Evolutionary conservation across 768 basidiomycete species (phyloP).

Genomic region (Russula sp.): DNA sequence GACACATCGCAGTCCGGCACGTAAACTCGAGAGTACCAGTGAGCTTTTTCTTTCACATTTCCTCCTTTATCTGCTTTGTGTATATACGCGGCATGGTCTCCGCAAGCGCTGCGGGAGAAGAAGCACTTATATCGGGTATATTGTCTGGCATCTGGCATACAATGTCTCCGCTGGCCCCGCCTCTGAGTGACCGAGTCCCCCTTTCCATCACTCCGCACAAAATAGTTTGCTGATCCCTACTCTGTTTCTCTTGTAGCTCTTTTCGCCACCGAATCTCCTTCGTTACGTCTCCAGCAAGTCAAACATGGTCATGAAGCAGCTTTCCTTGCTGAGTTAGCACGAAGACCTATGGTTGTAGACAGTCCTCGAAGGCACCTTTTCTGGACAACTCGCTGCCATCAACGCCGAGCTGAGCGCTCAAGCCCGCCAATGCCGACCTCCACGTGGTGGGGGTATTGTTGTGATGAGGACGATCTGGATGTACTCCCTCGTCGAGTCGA

Average conservation of each 20-base stretch:
- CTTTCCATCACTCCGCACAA: neutral
- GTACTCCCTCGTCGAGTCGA: constrained; percentile 72
- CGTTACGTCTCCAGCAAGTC: constrained; percentile 62
- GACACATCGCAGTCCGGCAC: constrained; percentile 43
- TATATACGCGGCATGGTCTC: neutral
- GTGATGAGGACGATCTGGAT: constrained; percentile 76
- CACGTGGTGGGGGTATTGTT: constrained; percentile 3
- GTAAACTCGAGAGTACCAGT: constrained; percentile 49
- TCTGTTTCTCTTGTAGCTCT: constrained; percentile 45
- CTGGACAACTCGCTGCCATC: constrained; percentile 77
- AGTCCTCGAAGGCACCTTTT: constrained; percentile 82
- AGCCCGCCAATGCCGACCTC: constrained; percentile 22
- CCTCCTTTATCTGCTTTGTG: neutral
- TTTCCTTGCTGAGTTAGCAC: constrained; percentile 72
- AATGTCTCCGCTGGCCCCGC: too few species aligned
- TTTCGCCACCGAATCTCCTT: constrained; percentile 55
- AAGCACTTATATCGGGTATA: neutral
- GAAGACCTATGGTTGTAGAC: constrained; percentile 75
- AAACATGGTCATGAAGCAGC: constrained; percentile 72
- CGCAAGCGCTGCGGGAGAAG: neutral
- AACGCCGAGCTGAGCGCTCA: too few species aligned
- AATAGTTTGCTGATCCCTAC: neutral
- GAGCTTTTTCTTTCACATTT: neutral
- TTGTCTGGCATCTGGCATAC: neutral
- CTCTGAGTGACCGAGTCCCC: too few species aligned